Evolutionary conservation across 192 early-diverging fungal genomes (phyloP).

Genomic region (Globomyces pollinis-pini): DNA sequence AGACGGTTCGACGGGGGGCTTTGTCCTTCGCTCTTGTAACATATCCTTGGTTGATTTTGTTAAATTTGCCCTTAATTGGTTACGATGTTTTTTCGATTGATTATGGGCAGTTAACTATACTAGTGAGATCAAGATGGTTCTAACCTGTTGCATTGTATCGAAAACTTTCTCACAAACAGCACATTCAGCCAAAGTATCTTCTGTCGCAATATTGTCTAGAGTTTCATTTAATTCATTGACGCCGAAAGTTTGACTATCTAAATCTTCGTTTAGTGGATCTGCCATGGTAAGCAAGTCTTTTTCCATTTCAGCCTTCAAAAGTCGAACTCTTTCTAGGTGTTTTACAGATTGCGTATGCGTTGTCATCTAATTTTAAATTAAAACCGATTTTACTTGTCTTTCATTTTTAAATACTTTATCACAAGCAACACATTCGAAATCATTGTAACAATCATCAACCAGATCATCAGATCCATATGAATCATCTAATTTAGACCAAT

Average conservation of each 20-base stretch:
- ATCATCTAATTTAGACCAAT: slow-evolving; percentile 64
- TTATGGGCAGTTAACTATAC: neutral
- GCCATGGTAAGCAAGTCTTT: slow-evolving; percentile 14
- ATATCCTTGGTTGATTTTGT: neutral
- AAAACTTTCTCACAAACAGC: neutral
- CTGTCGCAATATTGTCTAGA: no score
- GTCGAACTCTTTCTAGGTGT: slow-evolving; percentile 71
- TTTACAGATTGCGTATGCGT: slow-evolving; percentile 86
- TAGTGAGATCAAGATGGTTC: no score
- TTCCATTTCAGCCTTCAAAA: slow-evolving; percentile 66
- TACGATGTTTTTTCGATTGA: neutral
- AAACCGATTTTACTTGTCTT: slow-evolving; percentile 29
- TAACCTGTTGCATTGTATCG: neutral
- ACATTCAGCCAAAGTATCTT: neutral
- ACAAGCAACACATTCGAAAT: slow-evolving; percentile 80
- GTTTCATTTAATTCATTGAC: neutral
- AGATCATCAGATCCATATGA: slow-evolving; percentile 26
- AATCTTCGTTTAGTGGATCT: neutral
- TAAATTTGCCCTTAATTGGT: neutral
- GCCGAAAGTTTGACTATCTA: no score
- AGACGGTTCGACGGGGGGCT: no score
- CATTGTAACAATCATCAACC: slow-evolving; percentile 30
- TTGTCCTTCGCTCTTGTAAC: no score
- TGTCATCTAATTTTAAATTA: slow-evolving; percentile 42
- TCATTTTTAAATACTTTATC: slow-evolving; percentile 80